Evolutionary conservation across 2,329 filamentous ascomycete genomes (phyloP).

Genomic region (Penicillium sclerotigenum): DNA sequence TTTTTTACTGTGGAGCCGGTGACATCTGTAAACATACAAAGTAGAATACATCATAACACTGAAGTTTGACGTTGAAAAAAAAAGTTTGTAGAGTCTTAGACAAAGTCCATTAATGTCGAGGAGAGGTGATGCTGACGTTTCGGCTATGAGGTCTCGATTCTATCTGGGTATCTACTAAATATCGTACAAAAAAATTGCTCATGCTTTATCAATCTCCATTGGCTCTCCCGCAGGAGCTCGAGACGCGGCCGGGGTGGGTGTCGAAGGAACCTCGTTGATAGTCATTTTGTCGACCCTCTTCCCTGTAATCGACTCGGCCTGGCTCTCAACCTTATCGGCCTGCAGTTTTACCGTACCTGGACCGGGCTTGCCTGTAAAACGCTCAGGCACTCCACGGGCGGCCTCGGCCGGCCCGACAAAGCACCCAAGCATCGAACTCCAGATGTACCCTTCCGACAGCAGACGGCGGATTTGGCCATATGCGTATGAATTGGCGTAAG

Average conservation of each 20-base stretch:
- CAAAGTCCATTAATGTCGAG: slow-evolving; percentile 11
- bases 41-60: background rate
- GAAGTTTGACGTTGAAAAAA: background rate
- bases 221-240: slow-evolving; percentile 11
- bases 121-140: slow-evolving; percentile 5
- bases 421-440: slow-evolving; percentile 75
- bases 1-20: background rate
- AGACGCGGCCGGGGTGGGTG: slow-evolving; percentile 1
- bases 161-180: slow-evolving; percentile 13
- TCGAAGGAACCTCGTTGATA: background rate
- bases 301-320: slow-evolving; percentile 8
- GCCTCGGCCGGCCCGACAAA: slow-evolving; percentile 68
- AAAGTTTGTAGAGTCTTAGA: background rate
- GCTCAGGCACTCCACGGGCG: slow-evolving; percentile 71
- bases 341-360: background rate
- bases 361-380: slow-evolving; percentile 53
- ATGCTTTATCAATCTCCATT: slow-evolving; percentile 17
- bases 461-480: slow-evolving; percentile 76
- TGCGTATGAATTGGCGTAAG: slow-evolving; percentile 74
- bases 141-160: slow-evolving; percentile 2
- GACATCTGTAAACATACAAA: slow-evolving; percentile 6
- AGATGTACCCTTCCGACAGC: slow-evolving; percentile 69
- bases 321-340: slow-evolving; percentile 7
- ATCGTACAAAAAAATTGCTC: slow-evolving; percentile 1
- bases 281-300: background rate